These are phyloP conservation scores for Capronia epimyces DNA, from an alignment of 2,329 filamentous ascomycete genomes.

Conservation along the genomic window DNA sequence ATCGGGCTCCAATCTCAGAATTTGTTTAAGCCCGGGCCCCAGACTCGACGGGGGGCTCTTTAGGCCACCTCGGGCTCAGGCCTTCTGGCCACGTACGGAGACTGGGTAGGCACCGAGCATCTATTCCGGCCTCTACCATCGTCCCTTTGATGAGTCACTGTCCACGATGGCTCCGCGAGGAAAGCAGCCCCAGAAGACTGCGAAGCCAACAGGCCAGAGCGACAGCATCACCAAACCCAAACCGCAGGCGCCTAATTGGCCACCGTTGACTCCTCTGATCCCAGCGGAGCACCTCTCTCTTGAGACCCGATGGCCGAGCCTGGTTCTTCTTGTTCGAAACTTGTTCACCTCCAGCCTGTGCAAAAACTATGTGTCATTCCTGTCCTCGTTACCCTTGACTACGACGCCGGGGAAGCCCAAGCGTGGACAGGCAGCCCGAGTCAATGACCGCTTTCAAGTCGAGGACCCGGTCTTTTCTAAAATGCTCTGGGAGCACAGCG, in stretches of 20 bases:
- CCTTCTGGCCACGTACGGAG: not conserved
- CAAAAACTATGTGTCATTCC: constrained; percentile 68
- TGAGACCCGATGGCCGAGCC: constrained; percentile 53
- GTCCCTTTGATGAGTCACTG: not conserved
- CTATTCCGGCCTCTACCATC: too few relatives aligned
- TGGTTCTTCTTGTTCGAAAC: constrained; percentile 67
- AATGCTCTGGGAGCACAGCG: constrained; percentile 70
- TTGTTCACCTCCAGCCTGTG: constrained; percentile 73
- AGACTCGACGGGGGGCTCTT: too few relatives aligned
- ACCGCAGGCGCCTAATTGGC: constrained; percentile 56
- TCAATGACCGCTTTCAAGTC: constrained; percentile 86
- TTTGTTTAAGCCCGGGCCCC: not conserved
- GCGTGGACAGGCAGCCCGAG: constrained; percentile 71
- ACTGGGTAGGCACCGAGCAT: too few relatives aligned
- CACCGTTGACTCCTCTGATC: constrained; percentile 62
- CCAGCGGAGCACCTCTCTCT: constrained; percentile 60
- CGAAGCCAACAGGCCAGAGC: not conserved
- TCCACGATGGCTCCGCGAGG: constrained; percentile 17
- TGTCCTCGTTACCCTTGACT: constrained; percentile 62
- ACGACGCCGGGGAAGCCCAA: constrained; percentile 76
- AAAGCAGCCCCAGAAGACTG: constrained; percentile 15
- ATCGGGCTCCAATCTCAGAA: not conserved
- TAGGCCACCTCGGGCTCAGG: not conserved
- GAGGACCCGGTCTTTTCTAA: constrained; percentile 69
- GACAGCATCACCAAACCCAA: constrained; percentile 15